Conservation (phyloP, 495 filamentous ascomycete species). For the Podospora tetraspora region DNA sequence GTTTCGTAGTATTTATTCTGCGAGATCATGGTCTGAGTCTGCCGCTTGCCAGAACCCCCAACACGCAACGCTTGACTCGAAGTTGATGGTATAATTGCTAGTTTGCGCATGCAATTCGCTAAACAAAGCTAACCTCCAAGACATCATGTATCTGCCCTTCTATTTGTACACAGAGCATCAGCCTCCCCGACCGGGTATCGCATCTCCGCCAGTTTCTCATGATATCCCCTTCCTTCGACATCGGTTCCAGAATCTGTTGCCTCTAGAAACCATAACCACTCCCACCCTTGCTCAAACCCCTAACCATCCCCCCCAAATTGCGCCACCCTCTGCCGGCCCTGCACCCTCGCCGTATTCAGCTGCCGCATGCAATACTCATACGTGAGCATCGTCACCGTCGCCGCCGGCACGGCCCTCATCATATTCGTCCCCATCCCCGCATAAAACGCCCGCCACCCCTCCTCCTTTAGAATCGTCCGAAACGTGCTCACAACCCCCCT, state of each 20-base stretch:
- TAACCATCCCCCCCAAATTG: background rate
- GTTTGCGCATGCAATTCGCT: background rate
- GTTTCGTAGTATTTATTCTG: background rate
- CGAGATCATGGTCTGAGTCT: background rate
- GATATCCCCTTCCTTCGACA: background rate
- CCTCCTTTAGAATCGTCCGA: slow-evolving; percentile 77
- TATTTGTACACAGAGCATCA: background rate
- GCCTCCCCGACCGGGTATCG: background rate
- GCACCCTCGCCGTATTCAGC: slow-evolving; percentile 33
- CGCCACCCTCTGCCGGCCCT: slow-evolving; percentile 28
- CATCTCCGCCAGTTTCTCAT: background rate
- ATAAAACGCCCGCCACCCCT: slow-evolving; percentile 96
- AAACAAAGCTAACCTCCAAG: background rate
- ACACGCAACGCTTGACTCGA: too few relatives aligned
- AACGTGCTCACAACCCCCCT: slow-evolving; percentile 75
- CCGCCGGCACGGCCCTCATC: slow-evolving; percentile 88
- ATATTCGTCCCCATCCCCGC: slow-evolving; percentile 97
- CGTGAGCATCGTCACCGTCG: slow-evolving; percentile 94
- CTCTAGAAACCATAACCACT: background rate
- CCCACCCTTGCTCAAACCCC: background rate
- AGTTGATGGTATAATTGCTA: background rate
- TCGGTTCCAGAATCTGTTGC: background rate
- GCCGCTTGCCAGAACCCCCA: background rate
- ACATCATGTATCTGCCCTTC: background rate
- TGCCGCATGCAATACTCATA: slow-evolving; percentile 79